phyloP scores from a whole-genome alignment of 2,329 filamentous ascomycete species.

The Phaeoacremonium minimum region DNA sequence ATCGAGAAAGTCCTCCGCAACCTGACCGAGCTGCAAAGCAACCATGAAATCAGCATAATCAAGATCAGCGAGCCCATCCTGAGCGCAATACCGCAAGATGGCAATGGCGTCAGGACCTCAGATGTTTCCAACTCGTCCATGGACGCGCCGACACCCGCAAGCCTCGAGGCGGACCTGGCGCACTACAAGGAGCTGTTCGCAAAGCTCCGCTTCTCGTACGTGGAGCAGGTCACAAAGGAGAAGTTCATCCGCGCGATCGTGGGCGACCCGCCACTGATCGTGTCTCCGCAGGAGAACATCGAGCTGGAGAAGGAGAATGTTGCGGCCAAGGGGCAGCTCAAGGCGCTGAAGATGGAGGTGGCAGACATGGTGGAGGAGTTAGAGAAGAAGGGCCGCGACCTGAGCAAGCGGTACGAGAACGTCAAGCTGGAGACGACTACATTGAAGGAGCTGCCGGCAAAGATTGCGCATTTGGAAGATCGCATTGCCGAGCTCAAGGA shows the following conservation, averaged over 20 bases:
- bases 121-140: slow-evolving; percentile 65
- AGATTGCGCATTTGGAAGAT: slow-evolving; percentile 42
- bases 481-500: slow-evolving; percentile 40
- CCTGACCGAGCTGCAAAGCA: slow-evolving; percentile 49
- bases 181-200: slow-evolving; percentile 96
- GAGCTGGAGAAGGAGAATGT: slow-evolving; percentile 67
- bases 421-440: slow-evolving; percentile 43
- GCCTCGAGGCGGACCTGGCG: slow-evolving; percentile 74
- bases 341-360: slow-evolving; percentile 76
- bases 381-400: slow-evolving; percentile 57
- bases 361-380: slow-evolving; percentile 68
- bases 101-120: slow-evolving; percentile 53
- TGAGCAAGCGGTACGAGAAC: slow-evolving; percentile 50
- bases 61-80: slow-evolving; percentile 72
- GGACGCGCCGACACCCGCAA: slow-evolving; percentile 67
- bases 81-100: slow-evolving; percentile 37
- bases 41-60: slow-evolving; percentile 67
- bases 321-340: slow-evolving; percentile 69
- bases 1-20: slow-evolving; percentile 37
- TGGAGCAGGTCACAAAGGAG: slow-evolving; percentile 98
- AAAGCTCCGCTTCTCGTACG: slow-evolving; percentile 93
- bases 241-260: slow-evolving; percentile 94
- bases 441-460: slow-evolving; percentile 46
- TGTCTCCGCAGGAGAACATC: slow-evolving; percentile 76
- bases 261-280: slow-evolving; percentile 81